phyloP scores from a whole-genome alignment of 257 asterid species.

The Fraxinus anomala region DNA sequence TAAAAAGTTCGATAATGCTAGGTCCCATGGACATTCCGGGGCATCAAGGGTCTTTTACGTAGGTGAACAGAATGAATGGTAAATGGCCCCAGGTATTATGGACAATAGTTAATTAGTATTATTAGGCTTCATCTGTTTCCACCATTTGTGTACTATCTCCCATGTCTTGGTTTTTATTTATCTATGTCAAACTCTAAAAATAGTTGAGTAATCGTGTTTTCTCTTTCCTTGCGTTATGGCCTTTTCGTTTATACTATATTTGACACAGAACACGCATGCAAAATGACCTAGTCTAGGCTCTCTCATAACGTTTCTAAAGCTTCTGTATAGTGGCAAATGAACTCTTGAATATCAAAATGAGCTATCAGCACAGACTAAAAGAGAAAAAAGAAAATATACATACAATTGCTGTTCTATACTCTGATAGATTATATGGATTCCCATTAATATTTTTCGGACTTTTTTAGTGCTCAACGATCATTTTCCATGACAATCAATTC shows the following conservation, averaged over 20 bases:
- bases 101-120: conserved; percentile 7
- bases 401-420: too few relatives aligned
- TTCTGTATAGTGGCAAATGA: not conserved
- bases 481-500: too few relatives aligned
- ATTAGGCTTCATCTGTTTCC: not conserved
- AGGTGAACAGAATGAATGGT: conserved; percentile 3
- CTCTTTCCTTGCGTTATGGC: not conserved
- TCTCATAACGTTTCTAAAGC: not conserved
- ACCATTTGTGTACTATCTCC: not conserved
- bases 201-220: not conserved
- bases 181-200: conserved; percentile 5
- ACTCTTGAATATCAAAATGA: too few relatives aligned
- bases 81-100: conserved; percentile 7
- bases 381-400: too few relatives aligned
- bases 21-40: not conserved
- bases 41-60: not conserved
- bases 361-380: not conserved
- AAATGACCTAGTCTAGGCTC: not conserved
- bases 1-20: not conserved
- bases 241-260: not conserved
- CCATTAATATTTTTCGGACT: not conserved
- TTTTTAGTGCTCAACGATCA: too few relatives aligned
- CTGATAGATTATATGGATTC: not conserved
- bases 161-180: conserved; percentile 7
- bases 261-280: not conserved